Percentiles rank a stretch among this genome's conserved stretches.
Evolutionary conservation across 2,329 filamentous ascomycete species (phyloP).

Genomic region (Coniosporium tulheliwenetii): DNA sequence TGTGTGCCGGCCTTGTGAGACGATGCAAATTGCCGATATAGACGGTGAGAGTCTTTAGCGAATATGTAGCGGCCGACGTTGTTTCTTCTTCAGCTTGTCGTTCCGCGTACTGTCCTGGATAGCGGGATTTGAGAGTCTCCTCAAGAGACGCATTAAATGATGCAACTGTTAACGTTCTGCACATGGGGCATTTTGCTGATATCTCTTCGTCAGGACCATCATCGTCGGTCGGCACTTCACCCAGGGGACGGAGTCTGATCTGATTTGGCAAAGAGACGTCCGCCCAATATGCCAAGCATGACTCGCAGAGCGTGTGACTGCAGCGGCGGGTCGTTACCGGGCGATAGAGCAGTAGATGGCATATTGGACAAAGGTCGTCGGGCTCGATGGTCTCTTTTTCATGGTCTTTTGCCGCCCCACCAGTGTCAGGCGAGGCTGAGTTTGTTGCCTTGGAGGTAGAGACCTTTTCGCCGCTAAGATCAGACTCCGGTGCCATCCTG

Average conservation of each 20-base stretch:
- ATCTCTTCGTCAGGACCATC: conserved; percentile 14
- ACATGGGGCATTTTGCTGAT: conserved; percentile 28
- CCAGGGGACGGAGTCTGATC: conserved; percentile 22
- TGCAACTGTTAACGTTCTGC: conserved; percentile 23
- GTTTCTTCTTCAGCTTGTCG: conserved; percentile 15
- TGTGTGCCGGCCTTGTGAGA: conserved; percentile 7
- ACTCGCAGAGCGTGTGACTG: conserved; percentile 26
- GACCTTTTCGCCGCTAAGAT: too few species aligned
- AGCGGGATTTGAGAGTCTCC: conserved; percentile 14
- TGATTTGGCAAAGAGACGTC: conserved; percentile 19
- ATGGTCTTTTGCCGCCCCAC: not conserved
- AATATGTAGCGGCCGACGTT: conserved; percentile 11
- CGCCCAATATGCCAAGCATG: conserved; percentile 32
- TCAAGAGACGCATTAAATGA: conserved; percentile 11
- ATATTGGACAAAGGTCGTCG: conserved; percentile 30
- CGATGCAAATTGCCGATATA: conserved; percentile 28
- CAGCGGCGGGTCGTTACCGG: conserved; percentile 25
- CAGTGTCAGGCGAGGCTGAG: too few species aligned
- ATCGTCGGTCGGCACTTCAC: conserved; percentile 16
- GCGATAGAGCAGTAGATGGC: conserved; percentile 24
- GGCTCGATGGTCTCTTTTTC: conserved; percentile 13
- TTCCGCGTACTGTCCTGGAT: conserved; percentile 19
- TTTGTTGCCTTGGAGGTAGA: too few species aligned
- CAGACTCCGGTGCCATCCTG: too few species aligned
- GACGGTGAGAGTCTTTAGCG: conserved; percentile 24